Evolutionary conservation across 2,329 filamentous ascomycete genomes (phyloP).

Genomic region (Cytospora mali): DNA sequence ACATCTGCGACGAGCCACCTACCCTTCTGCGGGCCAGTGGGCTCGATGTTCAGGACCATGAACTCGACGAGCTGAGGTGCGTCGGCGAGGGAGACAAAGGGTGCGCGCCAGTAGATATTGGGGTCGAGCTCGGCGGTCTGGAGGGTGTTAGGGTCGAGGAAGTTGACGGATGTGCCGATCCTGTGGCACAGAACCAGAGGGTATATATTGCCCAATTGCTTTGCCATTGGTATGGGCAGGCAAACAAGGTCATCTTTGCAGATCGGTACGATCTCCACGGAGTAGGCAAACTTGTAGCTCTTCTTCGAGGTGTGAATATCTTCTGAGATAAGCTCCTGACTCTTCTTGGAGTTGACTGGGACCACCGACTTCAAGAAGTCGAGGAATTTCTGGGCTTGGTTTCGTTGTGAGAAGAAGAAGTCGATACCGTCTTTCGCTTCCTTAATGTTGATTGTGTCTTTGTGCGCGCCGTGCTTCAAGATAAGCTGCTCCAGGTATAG

Average conservation of each 20-base stretch:
- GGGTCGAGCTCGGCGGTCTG: conserved; percentile 86
- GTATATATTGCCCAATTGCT: conserved; percentile 82
- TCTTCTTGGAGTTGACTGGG: conserved; percentile 60
- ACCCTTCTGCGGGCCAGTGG: conserved; percentile 72
- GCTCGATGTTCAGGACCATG: conserved; percentile 92
- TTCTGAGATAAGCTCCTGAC: conserved; percentile 78
- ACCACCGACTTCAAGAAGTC: conserved; percentile 79
- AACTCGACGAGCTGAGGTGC: conserved; percentile 87
- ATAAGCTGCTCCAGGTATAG: conserved; percentile 86
- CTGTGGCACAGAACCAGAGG: conserved; percentile 85
- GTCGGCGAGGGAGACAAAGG: conserved; percentile 83
- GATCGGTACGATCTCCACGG: conserved; percentile 85
- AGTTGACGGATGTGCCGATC: conserved; percentile 85
- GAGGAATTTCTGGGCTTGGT: conserved; percentile 79
- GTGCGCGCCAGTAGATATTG: conserved; percentile 85
- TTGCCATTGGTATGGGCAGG: conserved; percentile 85
- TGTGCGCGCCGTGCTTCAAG: conserved; percentile 88
- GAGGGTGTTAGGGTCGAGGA: conserved; percentile 88
- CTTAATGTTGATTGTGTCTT: conserved; percentile 96
- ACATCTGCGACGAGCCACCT: conserved; percentile 84
- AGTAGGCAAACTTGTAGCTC: conserved; percentile 94
- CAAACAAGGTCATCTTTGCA: conserved; percentile 98
- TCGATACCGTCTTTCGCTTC: conserved; percentile 92
- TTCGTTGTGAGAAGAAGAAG: conserved; percentile 89
- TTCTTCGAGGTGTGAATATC: conserved; percentile 89